These are phyloP conservation scores for Camellia granthamiana DNA, from an alignment of 148 eudicot genomes.

Conservation along the genomic window DNA sequence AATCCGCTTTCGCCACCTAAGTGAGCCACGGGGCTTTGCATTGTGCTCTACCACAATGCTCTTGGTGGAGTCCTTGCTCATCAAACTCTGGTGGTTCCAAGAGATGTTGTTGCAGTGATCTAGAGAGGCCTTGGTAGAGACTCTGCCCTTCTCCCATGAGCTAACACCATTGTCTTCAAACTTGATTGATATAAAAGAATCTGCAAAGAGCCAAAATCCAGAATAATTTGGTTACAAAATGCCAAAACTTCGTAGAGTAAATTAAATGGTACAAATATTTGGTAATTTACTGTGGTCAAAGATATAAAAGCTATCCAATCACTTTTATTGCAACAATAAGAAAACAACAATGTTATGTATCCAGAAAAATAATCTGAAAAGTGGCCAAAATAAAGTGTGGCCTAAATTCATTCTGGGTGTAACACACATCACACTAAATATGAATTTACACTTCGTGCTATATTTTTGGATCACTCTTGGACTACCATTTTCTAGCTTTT, in stretches of 20 bases:
- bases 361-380: too few species aligned
- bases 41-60: slow-evolving; percentile 29
- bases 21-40: slow-evolving; percentile 21
- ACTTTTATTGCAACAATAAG: not conserved
- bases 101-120: slow-evolving; percentile 30
- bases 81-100: slow-evolving; percentile 16
- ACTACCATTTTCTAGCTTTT: too few species aligned
- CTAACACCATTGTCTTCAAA: slow-evolving; percentile 64
- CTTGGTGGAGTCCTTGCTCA: slow-evolving; percentile 18
- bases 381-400: too few species aligned
- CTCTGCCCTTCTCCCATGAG: slow-evolving; percentile 60
- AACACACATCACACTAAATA: too few species aligned
- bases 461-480: too few species aligned
- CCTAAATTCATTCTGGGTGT: too few species aligned
- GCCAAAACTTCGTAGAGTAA: not conserved
- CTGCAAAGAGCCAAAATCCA: slow-evolving; percentile 14
- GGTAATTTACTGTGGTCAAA: not conserved
- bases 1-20: slow-evolving; percentile 49
- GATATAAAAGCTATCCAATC: not conserved
- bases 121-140: slow-evolving; percentile 26
- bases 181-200: slow-evolving; percentile 69
- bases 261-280: too few species aligned
- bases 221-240: not conserved
- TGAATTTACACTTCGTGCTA: too few species aligned
- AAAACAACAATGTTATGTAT: too few species aligned